Conservation (phyloP, 2,329 filamentous ascomycete species). For the Penicillium sp. region DNA sequence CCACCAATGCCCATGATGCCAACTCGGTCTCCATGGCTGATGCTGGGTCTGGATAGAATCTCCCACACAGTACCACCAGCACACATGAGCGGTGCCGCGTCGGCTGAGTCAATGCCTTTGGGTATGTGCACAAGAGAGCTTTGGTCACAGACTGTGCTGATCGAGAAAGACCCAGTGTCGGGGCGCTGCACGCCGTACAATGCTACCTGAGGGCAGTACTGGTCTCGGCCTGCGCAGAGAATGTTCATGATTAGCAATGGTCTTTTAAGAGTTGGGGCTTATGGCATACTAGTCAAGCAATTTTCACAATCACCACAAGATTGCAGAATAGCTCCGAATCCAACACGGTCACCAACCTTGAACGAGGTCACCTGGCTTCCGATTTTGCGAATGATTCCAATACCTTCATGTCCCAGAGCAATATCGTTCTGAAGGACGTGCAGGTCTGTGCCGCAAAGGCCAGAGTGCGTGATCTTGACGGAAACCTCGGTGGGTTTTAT, state of each 20-base stretch:
- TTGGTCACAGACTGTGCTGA: slow-evolving; percentile 31
- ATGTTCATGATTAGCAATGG: background rate
- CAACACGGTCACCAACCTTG: slow-evolving; percentile 42
- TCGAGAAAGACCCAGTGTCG: slow-evolving; percentile 30
- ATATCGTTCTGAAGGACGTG: slow-evolving; percentile 22
- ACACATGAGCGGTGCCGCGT: slow-evolving; percentile 34
- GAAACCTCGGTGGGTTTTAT: slow-evolving; percentile 1
- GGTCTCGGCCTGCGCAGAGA: background rate
- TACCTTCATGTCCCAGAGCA: slow-evolving; percentile 53
- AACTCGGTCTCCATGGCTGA: slow-evolving; percentile 64
- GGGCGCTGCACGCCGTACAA: slow-evolving; percentile 16
- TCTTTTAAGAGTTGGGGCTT: background rate
- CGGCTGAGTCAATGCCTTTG: slow-evolving; percentile 23
- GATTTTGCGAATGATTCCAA: slow-evolving; percentile 47
- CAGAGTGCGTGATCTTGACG: slow-evolving; percentile 16
- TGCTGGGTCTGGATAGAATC: slow-evolving; percentile 53
- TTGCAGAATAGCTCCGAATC: slow-evolving; percentile 33
- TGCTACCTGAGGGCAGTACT: background rate
- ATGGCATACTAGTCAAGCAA: slow-evolving; percentile 25
- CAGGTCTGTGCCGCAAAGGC: slow-evolving; percentile 26
- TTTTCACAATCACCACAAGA: slow-evolving; percentile 33
- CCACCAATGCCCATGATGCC: slow-evolving; percentile 70
- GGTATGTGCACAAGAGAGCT: slow-evolving; percentile 35
- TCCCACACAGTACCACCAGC: slow-evolving; percentile 42
- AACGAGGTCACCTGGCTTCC: slow-evolving; percentile 45